These are phyloP conservation scores for Aspergillus homomorphus DNA, from an alignment of 495 filamentous ascomycete genomes.

Conservation along the genomic window DNA sequence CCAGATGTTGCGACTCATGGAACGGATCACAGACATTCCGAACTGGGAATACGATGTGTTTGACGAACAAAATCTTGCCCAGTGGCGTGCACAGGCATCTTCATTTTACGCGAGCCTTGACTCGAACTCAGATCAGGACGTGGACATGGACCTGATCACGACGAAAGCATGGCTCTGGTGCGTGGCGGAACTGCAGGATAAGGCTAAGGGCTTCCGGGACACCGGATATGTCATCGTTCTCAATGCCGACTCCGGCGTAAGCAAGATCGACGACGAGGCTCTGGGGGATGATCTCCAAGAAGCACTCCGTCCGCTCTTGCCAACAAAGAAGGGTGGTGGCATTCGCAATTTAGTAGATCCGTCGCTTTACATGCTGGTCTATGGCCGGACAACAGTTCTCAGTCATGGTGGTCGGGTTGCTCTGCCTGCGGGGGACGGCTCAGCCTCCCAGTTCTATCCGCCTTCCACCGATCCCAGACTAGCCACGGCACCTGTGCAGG, in stretches of 20 bases:
- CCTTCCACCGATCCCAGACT: not conserved
- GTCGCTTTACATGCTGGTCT: conserved; percentile 1
- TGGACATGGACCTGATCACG: not conserved
- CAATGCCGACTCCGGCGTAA: not conserved
- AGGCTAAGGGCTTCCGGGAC: not conserved
- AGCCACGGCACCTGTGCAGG: not conserved
- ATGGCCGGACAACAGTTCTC: not conserved
- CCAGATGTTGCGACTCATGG: conserved; percentile 2
- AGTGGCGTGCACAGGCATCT: conserved; percentile 2
- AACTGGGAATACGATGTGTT: not conserved
- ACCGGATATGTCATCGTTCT: not conserved
- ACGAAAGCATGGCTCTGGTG: conserved; percentile 1
- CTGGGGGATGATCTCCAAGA: not conserved
- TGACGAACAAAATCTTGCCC: not conserved
- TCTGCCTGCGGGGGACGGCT: not conserved
- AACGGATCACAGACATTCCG: not conserved
- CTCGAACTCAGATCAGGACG: not conserved
- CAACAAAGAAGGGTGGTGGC: not conserved
- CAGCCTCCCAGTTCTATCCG: too few relatives aligned
- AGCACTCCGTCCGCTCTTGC: not conserved
- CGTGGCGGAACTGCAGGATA: not conserved
- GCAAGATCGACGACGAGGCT: not conserved
- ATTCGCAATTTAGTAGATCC: not conserved
- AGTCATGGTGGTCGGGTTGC: not conserved
- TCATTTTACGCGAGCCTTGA: not conserved